A percentile compares a stretch with the other conserved stretches of the same genome.
Evolutionary conservation across 2,329 filamentous ascomycete genomes (phyloP).

Genomic region (Ascochyta lentis): DNA sequence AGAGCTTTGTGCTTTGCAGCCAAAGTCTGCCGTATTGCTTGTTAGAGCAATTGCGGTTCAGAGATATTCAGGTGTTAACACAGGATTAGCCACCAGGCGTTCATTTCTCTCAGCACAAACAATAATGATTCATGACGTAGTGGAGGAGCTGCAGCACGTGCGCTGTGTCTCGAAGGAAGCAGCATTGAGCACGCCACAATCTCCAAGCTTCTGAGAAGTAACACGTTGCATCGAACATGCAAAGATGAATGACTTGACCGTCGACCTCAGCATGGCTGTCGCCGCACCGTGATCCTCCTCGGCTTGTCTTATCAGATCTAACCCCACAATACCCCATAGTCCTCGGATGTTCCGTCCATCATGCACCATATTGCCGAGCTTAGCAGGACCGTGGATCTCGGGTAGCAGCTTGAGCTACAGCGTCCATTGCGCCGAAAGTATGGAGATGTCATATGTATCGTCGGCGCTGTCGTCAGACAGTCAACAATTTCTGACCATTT

Average conservation of each 20-base stretch:
- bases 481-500: slow-evolving; percentile 17
- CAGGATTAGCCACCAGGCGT: neutral
- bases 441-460: slow-evolving; percentile 26
- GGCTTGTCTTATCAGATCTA: slow-evolving; percentile 15
- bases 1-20: slow-evolving; percentile 5
- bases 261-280: neutral
- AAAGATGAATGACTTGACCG: neutral
- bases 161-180: neutral
- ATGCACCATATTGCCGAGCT: slow-evolving; percentile 37
- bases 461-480: slow-evolving; percentile 5
- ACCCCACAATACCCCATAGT: slow-evolving; percentile 15
- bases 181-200: neutral
- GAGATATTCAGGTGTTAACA: neutral
- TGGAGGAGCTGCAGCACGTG: slow-evolving; percentile 11
- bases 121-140: slow-evolving; percentile 15
- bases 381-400: slow-evolving; percentile 26
- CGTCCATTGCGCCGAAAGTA: slow-evolving; percentile 29
- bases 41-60: neutral
- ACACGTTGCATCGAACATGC: neutral
- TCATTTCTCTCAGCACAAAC: neutral
- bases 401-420: slow-evolving; percentile 10
- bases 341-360: slow-evolving; percentile 36
- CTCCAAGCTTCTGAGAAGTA: neutral
- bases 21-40: neutral
- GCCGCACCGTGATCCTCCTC: slow-evolving; percentile 1